Percentiles rank a stretch among this genome's conserved stretches.
These are phyloP conservation scores for Kwoniella pini DNA, from an alignment of 768 basidiomycete genomes.

Conservation along the genomic window DNA sequence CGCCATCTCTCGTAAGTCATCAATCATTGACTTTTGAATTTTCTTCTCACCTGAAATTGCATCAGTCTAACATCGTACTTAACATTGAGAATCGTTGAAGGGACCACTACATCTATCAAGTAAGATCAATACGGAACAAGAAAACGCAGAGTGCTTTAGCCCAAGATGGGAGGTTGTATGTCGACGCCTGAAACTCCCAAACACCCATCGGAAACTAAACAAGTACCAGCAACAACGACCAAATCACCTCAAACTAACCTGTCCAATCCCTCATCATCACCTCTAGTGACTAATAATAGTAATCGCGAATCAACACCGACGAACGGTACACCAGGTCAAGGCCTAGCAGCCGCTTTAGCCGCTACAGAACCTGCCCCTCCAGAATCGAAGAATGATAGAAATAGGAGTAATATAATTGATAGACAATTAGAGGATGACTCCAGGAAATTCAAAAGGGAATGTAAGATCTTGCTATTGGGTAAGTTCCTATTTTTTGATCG, in stretches of 20 bases:
- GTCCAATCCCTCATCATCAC: constrained; percentile 6
- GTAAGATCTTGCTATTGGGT: constrained; percentile 92
- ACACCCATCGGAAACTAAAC: constrained; percentile 25
- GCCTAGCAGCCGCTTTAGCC: constrained; percentile 42
- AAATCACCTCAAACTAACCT: constrained; percentile 8
- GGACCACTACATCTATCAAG: no score
- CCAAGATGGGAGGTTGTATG: constrained; percentile 50
- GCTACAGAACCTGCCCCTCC: constrained; percentile 18
- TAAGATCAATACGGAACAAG: no score
- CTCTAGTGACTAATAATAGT: constrained; percentile 10
- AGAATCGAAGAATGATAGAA: constrained; percentile 35
- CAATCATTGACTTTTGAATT: no score
- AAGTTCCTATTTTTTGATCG: no score
- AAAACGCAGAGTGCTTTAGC: no score
- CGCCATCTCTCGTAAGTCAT: not conserved
- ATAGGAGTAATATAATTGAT: constrained; percentile 64
- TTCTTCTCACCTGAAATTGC: no score
- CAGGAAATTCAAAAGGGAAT: constrained; percentile 77
- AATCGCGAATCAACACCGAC: constrained; percentile 18
- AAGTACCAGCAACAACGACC: constrained; percentile 13
- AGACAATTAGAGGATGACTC: constrained; percentile 81
- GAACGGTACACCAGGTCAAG: constrained; percentile 18
- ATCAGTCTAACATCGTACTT: no score
- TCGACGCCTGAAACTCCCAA: constrained; percentile 39
- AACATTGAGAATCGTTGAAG: no score